Evolutionary conservation across 176 grass and related monocot species (phyloP), one percentile per base, ranked within the genome.

Genomic region (Oryza coarctata): DNA sequence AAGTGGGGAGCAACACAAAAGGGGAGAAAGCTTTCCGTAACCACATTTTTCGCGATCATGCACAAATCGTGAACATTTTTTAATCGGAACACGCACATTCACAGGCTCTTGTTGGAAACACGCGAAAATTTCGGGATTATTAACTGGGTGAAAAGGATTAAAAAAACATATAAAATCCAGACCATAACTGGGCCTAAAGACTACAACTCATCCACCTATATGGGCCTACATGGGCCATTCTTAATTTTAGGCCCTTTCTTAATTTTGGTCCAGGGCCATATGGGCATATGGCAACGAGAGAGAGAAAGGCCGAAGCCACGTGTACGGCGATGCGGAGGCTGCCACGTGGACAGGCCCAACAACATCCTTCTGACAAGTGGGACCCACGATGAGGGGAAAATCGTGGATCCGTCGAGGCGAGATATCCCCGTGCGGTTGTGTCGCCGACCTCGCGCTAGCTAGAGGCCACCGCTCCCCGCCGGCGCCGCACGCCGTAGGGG

Each of bases 161-260:
- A n/a, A n/a, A n/a, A n/a, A n/a, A n/a, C n/a, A n/a, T n/a, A n/a
- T n/a, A n/a, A n/a, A n/a, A n/a, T n/a, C n/a, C n/a, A n/a, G n/a
- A n/a, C n/a, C n/a, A n/a, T 60, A 60, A 60, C 55, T 60, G 8
- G 55, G 22, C 55, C 55, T 25, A 60, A 25, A 60, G 8, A n/a
- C n/a, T n/a, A n/a, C n/a, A 25, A 10, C 7, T 25, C 22, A 8
- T 23, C 8, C 7, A 60, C 20, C 20, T 60, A 3, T 0, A 23
- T 23, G 0, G 0, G 55, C 8, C n/a, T n/a, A n/a, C n/a, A n/a
- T n/a, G n/a, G n/a, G n/a, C 20, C 55, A 3, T 0, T 0, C 2
- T 60, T 1, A 60, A 9, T 60, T 60, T 9, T 23, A 2, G 0
- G 55, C 8, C 20, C 55, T 10, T 0, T 0, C 2, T 60, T 1